A percentile compares a stretch with the other conserved stretches of the same genome.
Conservation (phyloP, 208 protist species). For the Crithidia fasciculata region DNA sequence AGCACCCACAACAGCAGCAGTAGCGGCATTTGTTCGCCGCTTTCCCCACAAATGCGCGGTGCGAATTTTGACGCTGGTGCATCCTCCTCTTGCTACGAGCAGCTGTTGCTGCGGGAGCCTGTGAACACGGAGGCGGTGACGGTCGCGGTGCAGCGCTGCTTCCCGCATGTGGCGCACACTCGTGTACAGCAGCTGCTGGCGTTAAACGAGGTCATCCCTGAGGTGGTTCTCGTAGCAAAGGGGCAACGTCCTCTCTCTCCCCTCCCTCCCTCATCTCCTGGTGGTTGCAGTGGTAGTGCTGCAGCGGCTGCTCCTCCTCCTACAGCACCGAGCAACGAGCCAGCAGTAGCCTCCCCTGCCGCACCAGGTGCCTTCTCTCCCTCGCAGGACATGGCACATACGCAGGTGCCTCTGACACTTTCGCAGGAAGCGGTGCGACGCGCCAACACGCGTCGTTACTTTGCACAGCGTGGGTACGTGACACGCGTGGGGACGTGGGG, state of each 20-base stretch:
- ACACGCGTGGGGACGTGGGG: conserved; percentile 20
- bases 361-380: not conserved
- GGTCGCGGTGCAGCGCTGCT: conserved; percentile 50
- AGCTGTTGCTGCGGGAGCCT: conserved; percentile 70
- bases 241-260: conserved; percentile 1
- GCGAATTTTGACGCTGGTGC: not conserved
- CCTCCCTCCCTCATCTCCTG: not conserved
- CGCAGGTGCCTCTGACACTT: not conserved
- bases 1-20: too few species aligned
- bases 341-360: too few species aligned
- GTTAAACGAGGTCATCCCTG: conserved; percentile 58
- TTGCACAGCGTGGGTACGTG: conserved; percentile 36
- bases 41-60: not conserved
- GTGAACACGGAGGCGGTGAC: conserved; percentile 47
- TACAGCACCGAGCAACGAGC: not conserved
- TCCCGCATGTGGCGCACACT: conserved; percentile 54
- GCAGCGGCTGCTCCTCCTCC: not conserved
- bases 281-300: not conserved
- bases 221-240: conserved; percentile 13
- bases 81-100: conserved; percentile 44
- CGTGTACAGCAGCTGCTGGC: conserved; percentile 64
- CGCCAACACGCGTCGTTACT: conserved; percentile 48
- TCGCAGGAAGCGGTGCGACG: conserved; percentile 40
- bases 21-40: too few species aligned
- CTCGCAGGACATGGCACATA: not conserved